Base-by-base conservation (phyloP, 495 filamentous ascomycete species). In the Aspergillus bertholletiae region DNA sequence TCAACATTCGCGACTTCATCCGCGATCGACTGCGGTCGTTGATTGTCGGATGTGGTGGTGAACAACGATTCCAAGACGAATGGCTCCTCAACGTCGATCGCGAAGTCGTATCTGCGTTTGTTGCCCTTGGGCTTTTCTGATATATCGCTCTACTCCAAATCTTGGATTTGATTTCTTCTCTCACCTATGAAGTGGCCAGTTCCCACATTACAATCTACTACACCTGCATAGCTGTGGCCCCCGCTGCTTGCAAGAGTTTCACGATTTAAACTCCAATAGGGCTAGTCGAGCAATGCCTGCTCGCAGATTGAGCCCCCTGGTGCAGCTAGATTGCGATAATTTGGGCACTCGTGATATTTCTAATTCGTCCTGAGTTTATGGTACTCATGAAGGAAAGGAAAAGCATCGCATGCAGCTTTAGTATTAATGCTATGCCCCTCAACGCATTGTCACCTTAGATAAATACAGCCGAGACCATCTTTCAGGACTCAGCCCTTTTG, bases 51-150 rank as follows among this genome's bases (percentile, higher is more conserved):
- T 81, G 77, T 54, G 93, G 92, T 4, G 91, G 92, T 2, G 80
- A 83, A 47, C 79, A 86, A 61, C 74, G 69, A 15, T 96, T 97
- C 69, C 78, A 86, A 69, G 78, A 82, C 41, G 79, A 89, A 41
- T 97, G 88, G 87, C 69, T 89, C n/a, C 78, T 78, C n/a, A 90
- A 95, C 74, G 90, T 97, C 30, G 94, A 97, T 71, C 74, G 77
- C 39, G 85, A 95, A 39, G 88, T 97, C 2, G 58, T 96, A 50
- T 63, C 64, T 17, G 84, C 78, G 1, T 98, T 96, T 70, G 73
- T 68, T 27, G 77, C 74, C 24, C 61, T 86, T 62, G 77, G 76
- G 6, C 51, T 84, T 52, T 46, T 77, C 20, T 78, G 26, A 54
- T 44, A 2, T 11, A 15, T 40, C 8, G n/a, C n/a, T n/a, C n/a